phyloP scores from a whole-genome alignment of 352 stramenopile species.

The Plasmopara viticola region DNA sequence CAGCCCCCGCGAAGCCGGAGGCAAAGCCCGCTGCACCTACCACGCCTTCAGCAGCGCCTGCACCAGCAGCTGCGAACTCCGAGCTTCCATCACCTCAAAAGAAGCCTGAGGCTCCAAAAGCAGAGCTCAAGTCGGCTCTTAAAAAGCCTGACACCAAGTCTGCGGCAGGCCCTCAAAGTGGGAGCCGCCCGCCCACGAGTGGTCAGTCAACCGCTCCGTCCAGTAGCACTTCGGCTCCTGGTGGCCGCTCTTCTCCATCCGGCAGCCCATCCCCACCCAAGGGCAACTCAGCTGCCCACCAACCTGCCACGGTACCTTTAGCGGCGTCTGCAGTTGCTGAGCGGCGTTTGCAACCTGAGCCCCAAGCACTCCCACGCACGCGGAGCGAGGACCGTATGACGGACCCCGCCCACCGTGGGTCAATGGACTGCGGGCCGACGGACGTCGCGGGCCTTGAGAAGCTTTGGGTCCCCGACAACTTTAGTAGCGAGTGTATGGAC shows the following conservation, averaged over 20 bases:
- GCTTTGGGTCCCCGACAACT: slow-evolving; percentile 85
- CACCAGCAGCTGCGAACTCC: slow-evolving; percentile 4
- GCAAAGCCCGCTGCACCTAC: slow-evolving; percentile 6
- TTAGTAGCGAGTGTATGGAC: slow-evolving; percentile 84
- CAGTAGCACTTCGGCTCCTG: slow-evolving; percentile 14
- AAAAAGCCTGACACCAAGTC: slow-evolving; percentile 18
- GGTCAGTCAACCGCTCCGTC: slow-evolving; percentile 22
- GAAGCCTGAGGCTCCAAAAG: slow-evolving; percentile 9
- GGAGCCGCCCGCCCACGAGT: slow-evolving; percentile 26
- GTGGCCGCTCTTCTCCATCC: slow-evolving; percentile 16
- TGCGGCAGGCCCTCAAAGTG: slow-evolving; percentile 15
- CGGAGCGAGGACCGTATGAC: slow-evolving; percentile 29
- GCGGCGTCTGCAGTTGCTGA: slow-evolving; percentile 18
- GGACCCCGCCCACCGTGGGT: slow-evolving; percentile 31
- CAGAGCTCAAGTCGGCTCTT: slow-evolving; percentile 6
- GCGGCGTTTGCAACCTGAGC: slow-evolving; percentile 14
- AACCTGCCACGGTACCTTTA: slow-evolving; percentile 22
- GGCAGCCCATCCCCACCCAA: slow-evolving; percentile 22
- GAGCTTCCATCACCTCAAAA: slow-evolving; percentile 11
- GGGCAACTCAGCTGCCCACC: slow-evolving; percentile 3
- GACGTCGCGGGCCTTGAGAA: slow-evolving; percentile 74
- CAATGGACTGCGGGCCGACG: slow-evolving; percentile 41
- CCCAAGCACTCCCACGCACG: slow-evolving; percentile 12
- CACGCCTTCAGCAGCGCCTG: slow-evolving; percentile 4
- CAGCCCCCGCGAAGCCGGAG: slow-evolving; percentile 15